Evolutionary conservation across 2,329 filamentous ascomycete genomes (phyloP), one percentile per base, ranked within the genome.

Genomic region (Rutstroemia sydowiana): DNA sequence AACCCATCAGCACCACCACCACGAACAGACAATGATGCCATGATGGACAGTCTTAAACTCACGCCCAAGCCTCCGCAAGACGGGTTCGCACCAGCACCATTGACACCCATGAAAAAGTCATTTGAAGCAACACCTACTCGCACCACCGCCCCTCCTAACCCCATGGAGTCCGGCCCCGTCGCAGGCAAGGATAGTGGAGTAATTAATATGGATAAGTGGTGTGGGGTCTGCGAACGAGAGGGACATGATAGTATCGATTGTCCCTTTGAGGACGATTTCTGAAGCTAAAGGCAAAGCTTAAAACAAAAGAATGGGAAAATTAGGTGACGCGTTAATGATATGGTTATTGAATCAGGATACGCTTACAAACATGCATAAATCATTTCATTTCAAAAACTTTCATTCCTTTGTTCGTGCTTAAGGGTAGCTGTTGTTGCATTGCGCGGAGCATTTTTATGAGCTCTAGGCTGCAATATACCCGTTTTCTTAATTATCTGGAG

Each of bases 181-280:
- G 85, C 87, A 4, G 88, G 88, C 48, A 92, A 89, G 71, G 81
- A 85, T 59, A 89, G 83, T 51, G 86, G 87, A 1, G 73, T 88
- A 43, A 76, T 92, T 58, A 89, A 97, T 63, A 81, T 84, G 50
- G 80, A 85, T 56, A 96, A 95, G 71, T 98, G 93, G 93, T 98
- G 93, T 70, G 93, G 93, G 14, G 75, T 97, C 41, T 98, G 93
- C 67, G 93, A 98, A 74, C 82, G 88, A 56, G 93, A 98, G 64
- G 93, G 93, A 13, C 93, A 98, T 67, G 88, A 96, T 69, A 96
- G 92, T 65, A 91, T 95, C 55, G 89, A 95, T 69, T 95, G 91
- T 70, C 90, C 91, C 11, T 87, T 95, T 69, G 91, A 95, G 71
- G 89, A 95, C 68, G 82, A 82, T 28, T 87, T 84, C 58, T 84